These are phyloP conservation scores for Candida khao-thaluensis DNA, from an alignment of 805 yeast genomes.

Conservation along the genomic window DNA sequence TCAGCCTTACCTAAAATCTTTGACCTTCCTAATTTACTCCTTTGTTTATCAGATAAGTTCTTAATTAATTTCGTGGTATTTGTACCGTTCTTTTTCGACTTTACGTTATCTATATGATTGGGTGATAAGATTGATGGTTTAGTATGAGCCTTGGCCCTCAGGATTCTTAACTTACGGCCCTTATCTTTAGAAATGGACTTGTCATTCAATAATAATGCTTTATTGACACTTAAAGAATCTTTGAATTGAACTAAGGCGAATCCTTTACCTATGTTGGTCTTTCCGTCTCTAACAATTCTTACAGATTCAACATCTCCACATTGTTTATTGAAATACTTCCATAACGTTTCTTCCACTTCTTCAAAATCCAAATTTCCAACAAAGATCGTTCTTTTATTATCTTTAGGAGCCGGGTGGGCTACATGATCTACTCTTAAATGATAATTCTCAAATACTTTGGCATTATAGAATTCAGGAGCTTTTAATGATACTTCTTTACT, in stretches of 20 bases:
- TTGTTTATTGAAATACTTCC: slow-evolving; percentile 67
- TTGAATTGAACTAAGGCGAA: slow-evolving; percentile 93
- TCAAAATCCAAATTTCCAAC: slow-evolving; percentile 94
- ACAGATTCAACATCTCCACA: slow-evolving; percentile 73
- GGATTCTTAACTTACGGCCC: slow-evolving; percentile 67
- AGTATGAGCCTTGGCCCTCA: slow-evolving; percentile 49
- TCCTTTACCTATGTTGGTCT: slow-evolving; percentile 95
- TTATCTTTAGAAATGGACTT: slow-evolving; percentile 50
- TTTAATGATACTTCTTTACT: slow-evolving; percentile 49
- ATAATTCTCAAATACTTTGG: slow-evolving; percentile 60
- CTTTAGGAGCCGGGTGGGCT: slow-evolving; percentile 87
- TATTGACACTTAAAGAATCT: slow-evolving; percentile 68
- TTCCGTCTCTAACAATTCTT: slow-evolving; percentile 85
- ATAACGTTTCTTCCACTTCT: slow-evolving; percentile 84
- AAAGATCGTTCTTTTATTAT: slow-evolving; percentile 78
- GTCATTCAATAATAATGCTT: slow-evolving; percentile 76
- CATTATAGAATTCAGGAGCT: slow-evolving; percentile 57
- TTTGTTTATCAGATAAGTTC: slow-evolving; percentile 61
- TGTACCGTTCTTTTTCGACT: slow-evolving; percentile 21
- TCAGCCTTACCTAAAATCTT: slow-evolving; percentile 78
- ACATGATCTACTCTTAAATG: slow-evolving; percentile 91
- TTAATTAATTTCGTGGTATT: slow-evolving; percentile 10
- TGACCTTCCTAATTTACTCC: slow-evolving; percentile 79
- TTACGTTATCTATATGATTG: slow-evolving; percentile 38
- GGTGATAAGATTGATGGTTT: slow-evolving; percentile 46